phyloP scores from a whole-genome alignment of 1,284 basidiomycete genomes.

The Chalciporus sp. region DNA sequence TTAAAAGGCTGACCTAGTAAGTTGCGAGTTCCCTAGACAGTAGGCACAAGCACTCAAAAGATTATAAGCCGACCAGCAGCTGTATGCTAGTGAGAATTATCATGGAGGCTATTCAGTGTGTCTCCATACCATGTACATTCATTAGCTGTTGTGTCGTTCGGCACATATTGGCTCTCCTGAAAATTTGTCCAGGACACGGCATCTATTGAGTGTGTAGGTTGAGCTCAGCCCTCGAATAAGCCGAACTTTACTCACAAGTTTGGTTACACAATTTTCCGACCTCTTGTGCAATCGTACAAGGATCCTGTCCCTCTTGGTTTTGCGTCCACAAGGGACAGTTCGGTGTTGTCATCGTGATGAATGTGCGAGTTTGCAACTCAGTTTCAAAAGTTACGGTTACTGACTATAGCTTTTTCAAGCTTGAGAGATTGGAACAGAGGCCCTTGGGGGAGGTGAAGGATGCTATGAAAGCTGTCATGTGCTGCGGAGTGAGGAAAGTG shows the following conservation, averaged over 20 bases:
- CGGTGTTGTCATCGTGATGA: slow-evolving; percentile 11
- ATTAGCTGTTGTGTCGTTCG: slow-evolving; percentile 15
- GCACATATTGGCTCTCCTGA: slow-evolving; percentile 19
- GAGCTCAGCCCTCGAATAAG: neutral
- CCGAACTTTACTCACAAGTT: slow-evolving; percentile 16
- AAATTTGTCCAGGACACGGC: slow-evolving; percentile 18
- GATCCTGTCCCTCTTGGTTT: slow-evolving; percentile 9
- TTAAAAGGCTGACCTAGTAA: slow-evolving; percentile 15
- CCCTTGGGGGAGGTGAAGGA: neutral
- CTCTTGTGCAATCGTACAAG: slow-evolving; percentile 17
- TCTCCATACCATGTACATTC: slow-evolving; percentile 27
- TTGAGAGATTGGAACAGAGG: neutral
- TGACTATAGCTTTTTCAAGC: neutral
- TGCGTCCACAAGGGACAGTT: slow-evolving; percentile 18
- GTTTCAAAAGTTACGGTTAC: neutral
- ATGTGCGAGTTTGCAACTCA: neutral
- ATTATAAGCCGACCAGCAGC: slow-evolving; percentile 34
- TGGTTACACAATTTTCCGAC: slow-evolving; percentile 24
- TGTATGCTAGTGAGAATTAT: slow-evolving; percentile 6
- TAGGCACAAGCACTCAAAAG: slow-evolving; percentile 30
- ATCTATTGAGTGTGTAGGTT: slow-evolving; percentile 8
- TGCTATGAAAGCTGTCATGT: neutral
- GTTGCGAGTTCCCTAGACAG: slow-evolving; percentile 15
- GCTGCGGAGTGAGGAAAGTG: slow-evolving; percentile 8
- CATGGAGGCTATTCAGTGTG: neutral